phyloP scores from a whole-genome alignment of 2,329 filamentous ascomycete genomes.

The Pestalotiopsis sp. region DNA sequence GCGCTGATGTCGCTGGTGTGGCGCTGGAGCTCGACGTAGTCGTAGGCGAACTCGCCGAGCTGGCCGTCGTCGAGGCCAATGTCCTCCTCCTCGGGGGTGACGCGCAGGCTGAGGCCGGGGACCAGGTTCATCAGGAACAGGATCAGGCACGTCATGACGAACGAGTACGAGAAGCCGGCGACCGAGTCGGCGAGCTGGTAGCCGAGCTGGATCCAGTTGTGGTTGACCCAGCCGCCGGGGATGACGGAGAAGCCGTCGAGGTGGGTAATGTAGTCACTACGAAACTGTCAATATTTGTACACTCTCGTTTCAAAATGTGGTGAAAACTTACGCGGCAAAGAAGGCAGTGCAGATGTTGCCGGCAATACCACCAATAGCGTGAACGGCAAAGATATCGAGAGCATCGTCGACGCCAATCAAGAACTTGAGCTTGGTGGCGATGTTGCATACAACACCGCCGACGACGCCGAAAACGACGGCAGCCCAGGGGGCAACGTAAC shows the following conservation, averaged over 20 bases:
- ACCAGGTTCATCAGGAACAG: conserved; percentile 73
- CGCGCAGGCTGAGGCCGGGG: conserved; percentile 71
- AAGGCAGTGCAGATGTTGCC: conserved; percentile 80
- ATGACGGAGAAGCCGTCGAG: conserved; percentile 68
- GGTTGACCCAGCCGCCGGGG: conserved; percentile 71
- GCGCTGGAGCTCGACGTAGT: conserved; percentile 73
- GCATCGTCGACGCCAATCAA: conserved; percentile 79
- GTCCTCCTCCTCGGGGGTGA: conserved; percentile 68
- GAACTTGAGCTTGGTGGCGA: conserved; percentile 82
- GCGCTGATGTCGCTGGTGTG: conserved; percentile 59
- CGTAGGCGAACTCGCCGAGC: conserved; percentile 82
- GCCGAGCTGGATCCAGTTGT: conserved; percentile 71
- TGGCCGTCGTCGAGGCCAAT: conserved; percentile 74
- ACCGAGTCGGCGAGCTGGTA: conserved; percentile 72
- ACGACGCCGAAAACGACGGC: conserved; percentile 61
- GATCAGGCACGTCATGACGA: conserved; percentile 69
- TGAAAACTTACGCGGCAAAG: conserved; percentile 67
- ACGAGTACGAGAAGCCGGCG: conserved; percentile 67
- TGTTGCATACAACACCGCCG: conserved; percentile 74
- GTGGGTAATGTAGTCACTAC: conserved; percentile 69
- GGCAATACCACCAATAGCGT: conserved; percentile 81
- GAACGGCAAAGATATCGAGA: conserved; percentile 89
- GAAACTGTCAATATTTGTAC: conserved; percentile 18
- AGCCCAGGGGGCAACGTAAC: conserved; percentile 73
- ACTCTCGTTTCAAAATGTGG: neutral